Evolutionary conservation across 768 basidiomycete genomes (phyloP), one percentile per base, ranked within the genome.

Genomic region (Tricholoma bakamatsutake): DNA sequence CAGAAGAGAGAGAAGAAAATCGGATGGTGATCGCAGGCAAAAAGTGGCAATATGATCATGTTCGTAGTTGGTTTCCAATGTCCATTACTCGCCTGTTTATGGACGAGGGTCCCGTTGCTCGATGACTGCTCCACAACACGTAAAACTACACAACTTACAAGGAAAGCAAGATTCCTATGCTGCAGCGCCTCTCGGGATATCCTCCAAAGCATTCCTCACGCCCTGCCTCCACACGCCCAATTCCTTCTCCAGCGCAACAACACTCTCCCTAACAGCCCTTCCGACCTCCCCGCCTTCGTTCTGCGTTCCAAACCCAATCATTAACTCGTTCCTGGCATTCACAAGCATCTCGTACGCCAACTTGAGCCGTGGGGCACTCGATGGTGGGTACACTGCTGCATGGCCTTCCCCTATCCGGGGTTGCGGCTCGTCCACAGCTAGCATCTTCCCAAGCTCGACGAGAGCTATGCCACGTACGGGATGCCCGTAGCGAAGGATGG

Each of bases 391-490:
- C 0, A 65, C 37, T 11, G 62, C 42, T 45, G 65, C 47, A 42
- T 57, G 53, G 15, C 61, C 58, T 17, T 58, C 17, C 12, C 61
- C 57, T 33, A 62, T 56, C 1, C 66, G 67, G 3, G 83, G 80
- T 3, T 70, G 67, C 0, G 84, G 85, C 64, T 92, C 90, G 61
- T 93, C 89, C 0, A 93, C 87, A 0, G 82, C 81, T 5, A 94
- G 75, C 6, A 93, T 71, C 70, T 93, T 94, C 0, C 89, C 92
- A 5, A 91, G 74, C 66, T 95, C 93, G 2, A 86, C 84, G 7
- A 87, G 71, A 4, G 88, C 83, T 21, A 95, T 72, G 0, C 82
- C 90, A 1, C 89, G 78, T 1, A 88, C 79, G 0, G 94, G 93
- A 66, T 96, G 93, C 1, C 88, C 88, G 9, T 73, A 67, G 0